phyloP scores from a whole-genome alignment of 2,329 filamentous ascomycete genomes.

The Curvularia lunata region DNA sequence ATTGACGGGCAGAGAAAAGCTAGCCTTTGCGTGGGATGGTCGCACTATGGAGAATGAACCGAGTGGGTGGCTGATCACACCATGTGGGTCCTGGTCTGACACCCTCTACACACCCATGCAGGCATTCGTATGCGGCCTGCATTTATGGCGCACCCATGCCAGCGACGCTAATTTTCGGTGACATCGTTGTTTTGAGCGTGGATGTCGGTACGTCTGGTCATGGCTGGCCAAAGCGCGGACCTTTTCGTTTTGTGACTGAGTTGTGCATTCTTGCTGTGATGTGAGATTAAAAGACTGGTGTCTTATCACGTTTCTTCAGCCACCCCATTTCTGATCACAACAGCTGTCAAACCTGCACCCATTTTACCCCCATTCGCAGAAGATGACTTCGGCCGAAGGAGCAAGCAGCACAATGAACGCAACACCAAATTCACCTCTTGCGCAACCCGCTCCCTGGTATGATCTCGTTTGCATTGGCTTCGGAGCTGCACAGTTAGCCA shows the following conservation, averaged over 20 bases:
- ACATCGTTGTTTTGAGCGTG: constrained; percentile 24
- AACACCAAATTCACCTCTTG: constrained; percentile 21
- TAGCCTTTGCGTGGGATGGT: constrained; percentile 10
- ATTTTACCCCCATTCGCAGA: constrained; percentile 5
- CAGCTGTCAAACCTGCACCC: background rate
- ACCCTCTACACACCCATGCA: constrained; percentile 20
- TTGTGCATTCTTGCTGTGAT: constrained; percentile 7
- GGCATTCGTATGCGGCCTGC: constrained; percentile 21
- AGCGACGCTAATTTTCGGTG: constrained; percentile 27
- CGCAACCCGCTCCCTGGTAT: constrained; percentile 27
- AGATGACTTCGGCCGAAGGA: constrained; percentile 33
- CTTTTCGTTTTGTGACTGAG: constrained; percentile 16
- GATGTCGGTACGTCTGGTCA: constrained; percentile 12
- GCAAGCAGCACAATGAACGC: constrained; percentile 17
- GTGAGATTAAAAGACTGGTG: constrained; percentile 14
- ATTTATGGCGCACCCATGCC: constrained; percentile 8
- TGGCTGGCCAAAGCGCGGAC: constrained; percentile 23
- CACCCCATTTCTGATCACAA: constrained; percentile 2
- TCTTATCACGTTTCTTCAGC: constrained; percentile 8
- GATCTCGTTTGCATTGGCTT: constrained; percentile 48
- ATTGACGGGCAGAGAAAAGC: constrained; percentile 7
- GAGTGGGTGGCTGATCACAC: constrained; percentile 29
- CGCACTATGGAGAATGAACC: constrained; percentile 21
- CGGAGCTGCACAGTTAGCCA: constrained; percentile 44
- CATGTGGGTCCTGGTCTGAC: constrained; percentile 33